Evolutionary conservation across 108 stramenopile genomes (phyloP).

Genomic region (Nitzschia sp.): DNA sequence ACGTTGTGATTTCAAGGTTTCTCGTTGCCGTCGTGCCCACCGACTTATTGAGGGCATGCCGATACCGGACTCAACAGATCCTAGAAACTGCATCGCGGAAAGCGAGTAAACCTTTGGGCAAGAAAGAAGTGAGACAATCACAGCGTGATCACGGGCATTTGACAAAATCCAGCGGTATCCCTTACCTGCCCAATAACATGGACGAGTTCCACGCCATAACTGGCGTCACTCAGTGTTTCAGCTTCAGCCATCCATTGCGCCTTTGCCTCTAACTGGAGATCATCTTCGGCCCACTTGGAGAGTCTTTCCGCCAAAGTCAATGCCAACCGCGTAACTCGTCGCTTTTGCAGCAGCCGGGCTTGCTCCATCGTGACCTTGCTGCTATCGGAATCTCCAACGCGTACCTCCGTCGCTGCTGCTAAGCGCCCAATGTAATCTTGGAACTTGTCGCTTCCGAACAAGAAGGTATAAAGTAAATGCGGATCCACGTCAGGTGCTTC

Average conservation of each 20-base stretch:
- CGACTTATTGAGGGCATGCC: constrained; percentile 68
- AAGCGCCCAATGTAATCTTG: constrained; percentile 66
- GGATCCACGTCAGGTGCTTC: constrained; percentile 56
- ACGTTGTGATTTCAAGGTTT: constrained; percentile 39
- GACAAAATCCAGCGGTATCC: too few species aligned
- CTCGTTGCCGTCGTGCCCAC: constrained; percentile 64
- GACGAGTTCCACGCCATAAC: constrained; percentile 71
- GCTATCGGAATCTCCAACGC: constrained; percentile 39
- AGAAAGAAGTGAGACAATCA: background rate
- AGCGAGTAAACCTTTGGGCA: constrained; percentile 52
- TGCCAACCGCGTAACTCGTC: constrained; percentile 73
- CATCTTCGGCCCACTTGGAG: constrained; percentile 43
- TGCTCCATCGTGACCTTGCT: constrained; percentile 46
- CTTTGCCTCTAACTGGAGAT: constrained; percentile 38
- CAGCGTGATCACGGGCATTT: too few species aligned
- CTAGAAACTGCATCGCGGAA: constrained; percentile 59
- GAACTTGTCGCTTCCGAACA: constrained; percentile 84
- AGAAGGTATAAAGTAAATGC: constrained; percentile 65
- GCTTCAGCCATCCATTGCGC: constrained; percentile 63
- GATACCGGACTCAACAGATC: constrained; percentile 64
- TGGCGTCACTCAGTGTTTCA: constrained; percentile 50
- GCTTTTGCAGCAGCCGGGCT: constrained; percentile 59
- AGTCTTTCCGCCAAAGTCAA: constrained; percentile 50
- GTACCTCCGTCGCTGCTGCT: constrained; percentile 67
- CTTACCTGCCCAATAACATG: constrained; percentile 62